These are phyloP conservation scores for Diplotaxis tenuifolia DNA, from an alignment of 345 rosid species.

Conservation along the genomic window DNA sequence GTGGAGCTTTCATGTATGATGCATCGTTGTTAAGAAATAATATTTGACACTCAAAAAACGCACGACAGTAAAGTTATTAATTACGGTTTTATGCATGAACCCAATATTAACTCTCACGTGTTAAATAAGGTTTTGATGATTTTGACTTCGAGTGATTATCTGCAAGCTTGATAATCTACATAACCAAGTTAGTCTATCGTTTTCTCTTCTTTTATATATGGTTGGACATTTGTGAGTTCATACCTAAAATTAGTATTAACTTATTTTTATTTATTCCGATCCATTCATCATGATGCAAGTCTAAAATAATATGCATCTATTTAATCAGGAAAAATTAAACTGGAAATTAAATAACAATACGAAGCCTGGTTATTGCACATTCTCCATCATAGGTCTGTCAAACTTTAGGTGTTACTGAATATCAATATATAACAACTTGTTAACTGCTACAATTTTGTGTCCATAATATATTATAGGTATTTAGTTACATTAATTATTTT, in stretches of 20 bases:
- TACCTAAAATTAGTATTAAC: not conserved
- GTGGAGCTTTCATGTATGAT: constrained; percentile 15
- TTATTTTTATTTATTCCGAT: not conserved
- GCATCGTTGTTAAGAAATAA: not conserved
- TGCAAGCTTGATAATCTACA: not conserved
- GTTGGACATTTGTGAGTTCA: constrained; percentile 1
- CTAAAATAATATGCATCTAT: not conserved
- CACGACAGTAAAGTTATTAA: not conserved
- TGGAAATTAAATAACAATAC: not conserved
- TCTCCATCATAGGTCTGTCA: not conserved
- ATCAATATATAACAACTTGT: not conserved
- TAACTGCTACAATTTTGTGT: not conserved
- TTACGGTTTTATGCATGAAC: not conserved
- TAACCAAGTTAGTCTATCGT: constrained; percentile 7
- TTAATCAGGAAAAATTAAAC: not conserved
- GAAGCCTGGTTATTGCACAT: not conserved
- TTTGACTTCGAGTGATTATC: not conserved
- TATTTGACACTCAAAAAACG: not conserved
- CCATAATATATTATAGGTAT: no score
- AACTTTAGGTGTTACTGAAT: not conserved
- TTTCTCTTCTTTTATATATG: not conserved
- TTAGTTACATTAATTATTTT: no score
- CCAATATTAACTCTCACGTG: constrained; percentile 10
- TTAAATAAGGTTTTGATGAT: constrained; percentile 12
- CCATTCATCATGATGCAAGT: not conserved